Percentiles rank a stretch among this genome's conserved stretches.
phyloP scores from a whole-genome alignment of 2,329 filamentous ascomycete species.

The Thermoascus crustaceus region DNA sequence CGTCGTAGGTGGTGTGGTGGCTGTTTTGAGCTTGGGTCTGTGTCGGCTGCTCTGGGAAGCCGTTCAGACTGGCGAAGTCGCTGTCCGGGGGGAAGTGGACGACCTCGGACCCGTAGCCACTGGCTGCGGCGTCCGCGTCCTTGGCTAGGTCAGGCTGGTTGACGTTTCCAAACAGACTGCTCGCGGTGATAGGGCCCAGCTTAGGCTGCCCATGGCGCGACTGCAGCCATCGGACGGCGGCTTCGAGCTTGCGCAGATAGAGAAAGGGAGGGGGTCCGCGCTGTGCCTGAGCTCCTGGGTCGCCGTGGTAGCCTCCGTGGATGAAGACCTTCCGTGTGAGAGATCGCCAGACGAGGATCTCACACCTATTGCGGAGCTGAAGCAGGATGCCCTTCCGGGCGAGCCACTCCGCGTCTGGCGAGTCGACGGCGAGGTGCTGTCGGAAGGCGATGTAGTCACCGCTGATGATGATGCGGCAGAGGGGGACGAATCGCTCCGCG shows the following conservation, averaged over 20 bases:
- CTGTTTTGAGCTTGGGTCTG: no score
- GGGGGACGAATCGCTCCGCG: slow-evolving; percentile 58
- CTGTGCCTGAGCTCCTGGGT: slow-evolving; percentile 29
- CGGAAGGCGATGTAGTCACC: slow-evolving; percentile 72
- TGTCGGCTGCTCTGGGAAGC: slow-evolving; percentile 5
- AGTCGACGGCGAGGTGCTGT: slow-evolving; percentile 50
- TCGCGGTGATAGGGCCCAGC: slow-evolving; percentile 2
- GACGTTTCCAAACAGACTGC: neutral
- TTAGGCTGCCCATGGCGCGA: slow-evolving; percentile 15
- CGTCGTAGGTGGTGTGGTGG: slow-evolving; percentile 20
- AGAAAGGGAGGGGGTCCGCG: slow-evolving; percentile 60
- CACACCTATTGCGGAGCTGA: slow-evolving; percentile 65
- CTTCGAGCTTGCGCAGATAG: slow-evolving; percentile 60
- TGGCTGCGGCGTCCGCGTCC: slow-evolving; percentile 9
- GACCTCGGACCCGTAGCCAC: slow-evolving; percentile 20
- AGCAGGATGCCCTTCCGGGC: slow-evolving; percentile 67
- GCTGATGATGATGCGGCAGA: slow-evolving; percentile 62
- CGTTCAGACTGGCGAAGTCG: slow-evolving; percentile 23
- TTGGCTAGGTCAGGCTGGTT: neutral
- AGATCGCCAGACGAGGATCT: slow-evolving; percentile 76
- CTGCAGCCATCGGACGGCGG: slow-evolving; percentile 58
- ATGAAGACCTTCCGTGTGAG: slow-evolving; percentile 71
- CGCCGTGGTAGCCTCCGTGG: slow-evolving; percentile 64
- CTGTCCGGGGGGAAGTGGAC: slow-evolving; percentile 23
- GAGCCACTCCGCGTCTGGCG: slow-evolving; percentile 60